phyloP scores from a whole-genome alignment of 257 asterid species.

The Solanum piurae region DNA sequence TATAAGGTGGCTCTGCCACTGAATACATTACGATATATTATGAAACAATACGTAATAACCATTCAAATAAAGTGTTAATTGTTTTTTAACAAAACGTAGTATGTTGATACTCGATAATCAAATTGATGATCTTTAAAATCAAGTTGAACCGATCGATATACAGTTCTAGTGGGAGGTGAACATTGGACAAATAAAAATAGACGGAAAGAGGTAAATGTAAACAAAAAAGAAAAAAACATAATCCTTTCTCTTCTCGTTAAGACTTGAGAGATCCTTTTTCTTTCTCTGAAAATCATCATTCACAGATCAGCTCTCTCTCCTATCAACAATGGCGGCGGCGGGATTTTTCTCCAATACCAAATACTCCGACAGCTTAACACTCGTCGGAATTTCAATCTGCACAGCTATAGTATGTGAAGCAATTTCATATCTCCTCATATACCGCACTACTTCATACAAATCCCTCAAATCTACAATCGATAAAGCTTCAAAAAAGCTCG shows the following conservation, averaged over 20 bases:
- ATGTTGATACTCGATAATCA: neutral
- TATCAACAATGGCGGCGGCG: neutral
- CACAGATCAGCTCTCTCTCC: neutral
- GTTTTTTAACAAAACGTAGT: too few relatives aligned
- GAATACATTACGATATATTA: too few relatives aligned
- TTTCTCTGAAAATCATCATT: neutral
- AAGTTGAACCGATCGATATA: accelerated
- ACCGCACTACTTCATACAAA: conserved; percentile 85
- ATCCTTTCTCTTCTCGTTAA: neutral
- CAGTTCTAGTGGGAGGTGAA: too few relatives aligned
- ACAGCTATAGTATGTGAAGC: conserved; percentile 88
- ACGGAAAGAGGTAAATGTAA: neutral
- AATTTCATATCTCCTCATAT: conserved; percentile 87
- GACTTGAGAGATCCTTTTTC: neutral
- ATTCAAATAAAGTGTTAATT: neutral
- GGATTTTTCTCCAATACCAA: neutral
- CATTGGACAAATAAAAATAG: neutral
- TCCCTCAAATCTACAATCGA: conserved; percentile 89
- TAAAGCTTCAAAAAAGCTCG: conserved; percentile 94
- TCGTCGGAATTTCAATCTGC: conserved; percentile 40
- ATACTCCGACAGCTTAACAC: neutral
- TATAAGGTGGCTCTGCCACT: neutral
- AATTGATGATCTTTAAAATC: too few relatives aligned
- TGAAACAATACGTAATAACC: too few relatives aligned
- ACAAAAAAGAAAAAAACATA: neutral